Base-by-base conservation (phyloP, 2,329 filamentous ascomycete genomes). In the Aureobasidium pullulans region DNA sequence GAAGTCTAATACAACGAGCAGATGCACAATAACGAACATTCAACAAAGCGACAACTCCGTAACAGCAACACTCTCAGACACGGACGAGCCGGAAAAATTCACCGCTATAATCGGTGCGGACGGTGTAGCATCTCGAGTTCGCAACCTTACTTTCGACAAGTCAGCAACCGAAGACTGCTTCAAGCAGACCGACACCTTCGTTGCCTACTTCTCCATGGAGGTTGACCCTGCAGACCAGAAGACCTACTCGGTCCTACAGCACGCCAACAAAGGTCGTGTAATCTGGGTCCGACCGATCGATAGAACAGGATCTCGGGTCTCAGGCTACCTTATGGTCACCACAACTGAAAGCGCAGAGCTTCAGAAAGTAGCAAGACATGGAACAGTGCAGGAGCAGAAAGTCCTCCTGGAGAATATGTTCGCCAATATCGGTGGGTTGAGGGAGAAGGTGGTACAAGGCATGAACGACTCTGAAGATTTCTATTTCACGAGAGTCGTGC, bases 401-500 rank as follows among this genome's bases (percentile, higher is more conserved):
- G 59, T 48, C n/a, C 59, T 61, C 29, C 31, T 61, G n/a, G 52
- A 48, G 4, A 56, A 61, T 23, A 46, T 49, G 19, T 62, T 64
- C 39, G 31, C 43, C 19, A 54, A 53, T 3, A 28, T 64, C 7
- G 40, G 43, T 8, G 57, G 60, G 9, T 39, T 62, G 16, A 64
- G 59, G 47, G 56, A 44, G 3, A 57, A 62, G 19, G 49, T 75
- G 2, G 49, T 79, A 0, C 62, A 69, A 7, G 75, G 65, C 1
- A 75, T 80, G 73, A 65, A 70, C 31, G 66, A 64, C 1, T 65
- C 71, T 0, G 64, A 74, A 0, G 73, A 79, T 58, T 79, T 77
- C 63, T 80, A 79, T 64, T 74, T 72, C 60, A 71, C 76, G 32
- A 70, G 74, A 16, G 65, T 74, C n/a, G 72, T 68, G 6, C 71